phyloP scores from a whole-genome alignment of 805 yeast species.

The Saturnispora diversa region DNA sequence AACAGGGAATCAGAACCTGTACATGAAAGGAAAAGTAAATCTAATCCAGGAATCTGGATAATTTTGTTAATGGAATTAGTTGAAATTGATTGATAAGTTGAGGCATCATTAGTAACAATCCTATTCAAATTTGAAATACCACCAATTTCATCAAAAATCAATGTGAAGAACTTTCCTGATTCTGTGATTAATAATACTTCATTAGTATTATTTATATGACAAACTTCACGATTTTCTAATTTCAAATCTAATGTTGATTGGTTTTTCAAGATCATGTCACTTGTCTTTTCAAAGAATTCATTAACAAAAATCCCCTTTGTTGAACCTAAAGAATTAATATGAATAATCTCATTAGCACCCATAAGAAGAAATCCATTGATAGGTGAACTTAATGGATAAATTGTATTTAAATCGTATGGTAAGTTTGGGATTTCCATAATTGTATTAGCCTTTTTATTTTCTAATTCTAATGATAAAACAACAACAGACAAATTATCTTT shows the following conservation, averaged over 20 bases:
- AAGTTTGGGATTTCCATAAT: constrained; percentile 56
- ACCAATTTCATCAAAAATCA: constrained; percentile 29
- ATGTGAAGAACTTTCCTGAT: constrained; percentile 35
- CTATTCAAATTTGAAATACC: constrained; percentile 29
- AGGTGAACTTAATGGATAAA: constrained; percentile 58
- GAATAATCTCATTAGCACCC: constrained; percentile 72
- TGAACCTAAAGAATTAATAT: constrained; percentile 73
- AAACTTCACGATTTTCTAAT: constrained; percentile 45
- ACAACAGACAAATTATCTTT: constrained; percentile 57
- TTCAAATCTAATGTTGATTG: constrained; percentile 42
- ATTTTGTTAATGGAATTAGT: constrained; percentile 34
- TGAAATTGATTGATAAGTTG: constrained; percentile 19
- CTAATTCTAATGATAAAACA: constrained; percentile 61
- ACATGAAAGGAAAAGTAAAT: constrained; percentile 51
- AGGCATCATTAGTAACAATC: constrained; percentile 17
- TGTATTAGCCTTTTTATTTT: constrained; percentile 50
- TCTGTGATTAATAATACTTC: constrained; percentile 35
- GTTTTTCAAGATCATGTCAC: constrained; percentile 38
- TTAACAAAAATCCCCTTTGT: constrained; percentile 57
- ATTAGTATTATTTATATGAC: constrained; percentile 26
- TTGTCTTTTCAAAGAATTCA: constrained; percentile 36
- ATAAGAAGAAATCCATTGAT: constrained; percentile 59
- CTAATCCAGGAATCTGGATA: constrained; percentile 32
- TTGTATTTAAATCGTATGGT: constrained; percentile 64
- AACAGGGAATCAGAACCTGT: constrained; percentile 52